These are phyloP conservation scores for Cymbomonas tetramitiformis DNA, from an alignment of 139 green algal genomes.

Conservation along the genomic window DNA sequence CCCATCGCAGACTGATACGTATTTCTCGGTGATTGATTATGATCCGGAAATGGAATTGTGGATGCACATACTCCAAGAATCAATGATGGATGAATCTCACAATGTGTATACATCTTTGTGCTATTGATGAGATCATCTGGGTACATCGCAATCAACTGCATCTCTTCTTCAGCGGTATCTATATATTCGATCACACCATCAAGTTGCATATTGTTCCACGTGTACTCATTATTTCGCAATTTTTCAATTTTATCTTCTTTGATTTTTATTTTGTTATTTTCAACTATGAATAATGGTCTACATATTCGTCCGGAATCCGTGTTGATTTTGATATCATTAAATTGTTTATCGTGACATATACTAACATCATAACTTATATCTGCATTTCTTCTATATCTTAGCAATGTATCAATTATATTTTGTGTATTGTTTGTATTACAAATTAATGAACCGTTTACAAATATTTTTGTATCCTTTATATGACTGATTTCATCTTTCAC, in stretches of 20 bases:
- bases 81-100: constrained; percentile 97
- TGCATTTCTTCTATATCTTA: too few relatives aligned
- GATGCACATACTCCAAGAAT: constrained; percentile 93
- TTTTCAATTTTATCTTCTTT: constrained; percentile 53
- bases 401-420: too few relatives aligned
- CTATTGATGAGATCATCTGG: constrained; percentile 43
- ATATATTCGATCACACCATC: constrained; percentile 90
- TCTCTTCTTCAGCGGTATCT: constrained; percentile 94
- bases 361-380: too few relatives aligned
- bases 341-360: too few relatives aligned
- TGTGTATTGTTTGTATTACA: too few relatives aligned
- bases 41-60: constrained; percentile 94
- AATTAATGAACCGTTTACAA: too few relatives aligned
- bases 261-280: too few relatives aligned
- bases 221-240: constrained; percentile 39
- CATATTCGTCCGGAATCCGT: constrained; percentile 85
- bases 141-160: constrained; percentile 66
- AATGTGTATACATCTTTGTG: constrained; percentile 62
- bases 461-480: too few relatives aligned
- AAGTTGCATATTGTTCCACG: constrained; percentile 39
- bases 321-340: too few relatives aligned
- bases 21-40: constrained; percentile 98
- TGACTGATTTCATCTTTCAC: too few relatives aligned
- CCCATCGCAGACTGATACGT: constrained; percentile 99
- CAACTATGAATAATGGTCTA: constrained; percentile 92